A percentile compares a stretch with the other conserved stretches of the same genome.
phyloP scores from a whole-genome alignment of 495 filamentous ascomycete species.

The Penicillium robsamsonii region DNA sequence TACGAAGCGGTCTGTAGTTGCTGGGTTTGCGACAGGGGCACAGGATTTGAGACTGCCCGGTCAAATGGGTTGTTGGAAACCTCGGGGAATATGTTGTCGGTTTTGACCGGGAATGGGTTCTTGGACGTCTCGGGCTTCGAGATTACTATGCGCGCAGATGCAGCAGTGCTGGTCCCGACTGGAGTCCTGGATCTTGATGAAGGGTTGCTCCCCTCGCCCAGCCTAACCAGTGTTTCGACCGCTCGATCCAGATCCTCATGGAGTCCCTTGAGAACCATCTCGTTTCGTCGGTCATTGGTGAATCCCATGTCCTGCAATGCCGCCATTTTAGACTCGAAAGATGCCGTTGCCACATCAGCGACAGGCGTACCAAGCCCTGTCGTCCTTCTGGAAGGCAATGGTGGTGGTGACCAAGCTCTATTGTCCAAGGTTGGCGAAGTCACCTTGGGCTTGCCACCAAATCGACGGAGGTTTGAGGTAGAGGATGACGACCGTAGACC shows the following conservation, averaged over 20 bases:
- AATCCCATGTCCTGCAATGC: conserved; percentile 92
- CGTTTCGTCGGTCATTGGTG: conserved; percentile 74
- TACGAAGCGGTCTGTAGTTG: conserved; percentile 30
- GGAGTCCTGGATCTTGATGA: conserved; percentile 41
- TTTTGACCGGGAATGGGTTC: background rate
- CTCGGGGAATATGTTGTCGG: conserved; percentile 8
- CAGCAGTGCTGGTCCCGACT: conserved; percentile 25
- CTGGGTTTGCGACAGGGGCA: conserved; percentile 20
- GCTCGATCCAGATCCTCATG: conserved; percentile 81
- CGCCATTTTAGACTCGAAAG: conserved; percentile 67
- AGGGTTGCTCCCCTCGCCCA: conserved; percentile 64
- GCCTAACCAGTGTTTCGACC: conserved; percentile 74
- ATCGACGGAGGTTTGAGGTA: conserved; percentile 53
- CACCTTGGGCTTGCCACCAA: conserved; percentile 30
- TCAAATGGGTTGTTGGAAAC: conserved; percentile 50
- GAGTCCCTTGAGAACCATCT: conserved; percentile 72
- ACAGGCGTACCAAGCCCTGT: conserved; percentile 67
- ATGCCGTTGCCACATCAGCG: conserved; percentile 54
- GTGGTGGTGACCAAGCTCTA: conserved; percentile 33
- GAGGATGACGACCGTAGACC: conserved; percentile 69
- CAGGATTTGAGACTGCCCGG: conserved; percentile 39
- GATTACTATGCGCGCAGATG: conserved; percentile 16
- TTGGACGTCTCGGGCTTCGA: conserved; percentile 26
- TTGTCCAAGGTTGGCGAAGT: conserved; percentile 29
- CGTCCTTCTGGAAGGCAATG: conserved; percentile 51